Evolutionary conservation across 306 rosid species (phyloP).

Genomic region (Carpinus fangiana): DNA sequence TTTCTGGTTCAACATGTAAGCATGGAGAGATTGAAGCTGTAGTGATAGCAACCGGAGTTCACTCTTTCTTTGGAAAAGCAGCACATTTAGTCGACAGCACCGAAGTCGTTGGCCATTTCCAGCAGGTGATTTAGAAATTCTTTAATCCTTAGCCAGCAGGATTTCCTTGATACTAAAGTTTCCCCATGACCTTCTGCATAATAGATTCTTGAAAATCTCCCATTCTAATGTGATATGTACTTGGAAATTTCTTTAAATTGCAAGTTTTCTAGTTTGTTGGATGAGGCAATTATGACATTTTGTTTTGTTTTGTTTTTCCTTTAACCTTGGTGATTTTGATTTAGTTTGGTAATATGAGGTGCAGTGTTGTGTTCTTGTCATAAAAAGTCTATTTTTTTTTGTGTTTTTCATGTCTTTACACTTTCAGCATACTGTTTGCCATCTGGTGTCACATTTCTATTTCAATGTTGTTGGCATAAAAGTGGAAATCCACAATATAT

Average conservation of each 20-base stretch:
- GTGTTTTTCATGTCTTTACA: neutral
- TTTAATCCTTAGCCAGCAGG: neutral
- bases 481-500: neutral
- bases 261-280: neutral
- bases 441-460: neutral
- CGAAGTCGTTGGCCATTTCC: conserved; percentile 73
- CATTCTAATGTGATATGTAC: neutral
- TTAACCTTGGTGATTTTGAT: neutral
- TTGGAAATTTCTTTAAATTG: neutral
- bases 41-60: conserved; percentile 82
- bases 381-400: neutral
- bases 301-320: neutral
- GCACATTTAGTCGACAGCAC: conserved; percentile 83
- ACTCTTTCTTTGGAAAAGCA: conserved; percentile 84
- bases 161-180: conserved; percentile 6
- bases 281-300: neutral
- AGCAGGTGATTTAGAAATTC: conserved; percentile 47
- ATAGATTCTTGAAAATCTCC: neutral
- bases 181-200: neutral
- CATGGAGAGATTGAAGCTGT: conserved; percentile 89
- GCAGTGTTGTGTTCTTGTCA: neutral
- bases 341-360: neutral
- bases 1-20: conserved; percentile 85
- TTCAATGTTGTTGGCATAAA: neutral
- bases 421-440: neutral